Conservation (phyloP, 1,284 basidiomycete species). For the Papiliotrema nemorosa region DNA sequence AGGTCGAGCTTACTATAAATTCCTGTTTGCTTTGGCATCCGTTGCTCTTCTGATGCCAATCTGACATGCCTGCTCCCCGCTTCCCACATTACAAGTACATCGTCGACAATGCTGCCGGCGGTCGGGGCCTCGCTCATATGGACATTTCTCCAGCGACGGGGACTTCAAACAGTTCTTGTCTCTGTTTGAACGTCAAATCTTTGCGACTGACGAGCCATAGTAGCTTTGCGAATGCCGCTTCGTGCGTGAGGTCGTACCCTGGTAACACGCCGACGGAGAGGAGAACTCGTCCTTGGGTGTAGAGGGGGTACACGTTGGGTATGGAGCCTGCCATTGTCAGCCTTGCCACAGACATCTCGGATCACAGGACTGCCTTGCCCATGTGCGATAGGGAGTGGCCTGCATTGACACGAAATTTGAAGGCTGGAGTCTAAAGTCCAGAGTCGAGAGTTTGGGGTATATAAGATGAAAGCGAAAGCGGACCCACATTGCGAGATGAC, state of each 20-base stretch:
- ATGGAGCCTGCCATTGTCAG: constrained; percentile 26
- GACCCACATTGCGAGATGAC: constrained; percentile 43
- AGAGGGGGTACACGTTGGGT: constrained; percentile 45
- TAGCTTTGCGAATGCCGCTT: constrained; percentile 47
- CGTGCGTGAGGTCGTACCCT: constrained; percentile 46
- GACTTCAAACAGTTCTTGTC: constrained; percentile 38
- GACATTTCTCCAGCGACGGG: constrained; percentile 43
- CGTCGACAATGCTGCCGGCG: no score
- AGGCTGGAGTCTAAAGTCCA: no score
- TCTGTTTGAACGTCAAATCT: constrained; percentile 37
- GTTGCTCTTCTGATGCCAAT: no score
- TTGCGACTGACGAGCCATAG: constrained; percentile 41
- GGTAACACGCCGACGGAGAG: constrained; percentile 36
- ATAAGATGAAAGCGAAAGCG: neutral
- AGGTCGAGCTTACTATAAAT: no score
- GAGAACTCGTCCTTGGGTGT: constrained; percentile 41
- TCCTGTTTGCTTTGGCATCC: no score
- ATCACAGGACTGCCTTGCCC: no score
- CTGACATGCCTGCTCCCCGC: no score
- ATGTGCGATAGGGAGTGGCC: neutral
- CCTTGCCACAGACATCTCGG: no score
- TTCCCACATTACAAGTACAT: no score
- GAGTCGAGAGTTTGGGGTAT: no score
- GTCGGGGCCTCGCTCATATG: neutral
- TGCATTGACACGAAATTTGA: no score